Evolutionary conservation across 768 basidiomycete species (phyloP).

Genomic region (Termitomyces sp.): DNA sequence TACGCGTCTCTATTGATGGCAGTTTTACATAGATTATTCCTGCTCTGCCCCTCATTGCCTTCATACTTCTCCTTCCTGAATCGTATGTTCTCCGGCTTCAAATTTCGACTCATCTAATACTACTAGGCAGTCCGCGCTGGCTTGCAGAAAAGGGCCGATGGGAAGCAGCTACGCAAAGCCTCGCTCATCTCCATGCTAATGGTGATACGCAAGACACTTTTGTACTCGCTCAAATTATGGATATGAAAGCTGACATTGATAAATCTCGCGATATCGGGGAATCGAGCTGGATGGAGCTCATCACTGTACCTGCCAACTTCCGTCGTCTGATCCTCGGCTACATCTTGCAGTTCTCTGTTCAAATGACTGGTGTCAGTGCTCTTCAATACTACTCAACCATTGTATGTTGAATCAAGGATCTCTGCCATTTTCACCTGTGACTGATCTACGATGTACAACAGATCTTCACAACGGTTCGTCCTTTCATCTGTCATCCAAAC

Average conservation of each 20-base stretch:
- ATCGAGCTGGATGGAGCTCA: conserved; percentile 35
- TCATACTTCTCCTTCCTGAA: conserved; percentile 47
- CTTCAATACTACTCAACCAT: conserved; percentile 50
- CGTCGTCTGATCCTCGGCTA: conserved; percentile 40
- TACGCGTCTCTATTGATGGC: not conserved
- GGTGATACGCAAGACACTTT: conserved; percentile 42
- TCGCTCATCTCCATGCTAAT: conserved; percentile 48
- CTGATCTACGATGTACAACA: conserved; percentile 1
- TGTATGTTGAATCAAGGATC: conserved; percentile 15
- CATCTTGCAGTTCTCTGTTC: conserved; percentile 49
- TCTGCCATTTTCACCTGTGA: not conserved
- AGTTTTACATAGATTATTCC: conserved; percentile 36
- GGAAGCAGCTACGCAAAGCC: conserved; percentile 35
- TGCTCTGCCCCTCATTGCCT: conserved; percentile 41
- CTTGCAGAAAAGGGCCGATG: conserved; percentile 45
- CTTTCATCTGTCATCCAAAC: conserved; percentile 4
- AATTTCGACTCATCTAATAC: not conserved
- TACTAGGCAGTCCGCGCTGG: conserved; percentile 35
- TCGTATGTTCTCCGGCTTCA: conserved; percentile 25
- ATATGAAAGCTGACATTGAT: conserved; percentile 33
- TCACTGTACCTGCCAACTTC: conserved; percentile 37
- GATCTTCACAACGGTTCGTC: conserved; percentile 30
- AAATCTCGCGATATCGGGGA: conserved; percentile 31
- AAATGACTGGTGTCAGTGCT: conserved; percentile 56
- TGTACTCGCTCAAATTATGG: conserved; percentile 40